phyloP scores from a whole-genome alignment of 1,284 basidiomycete genomes.

The Mycena sp. region DNA sequence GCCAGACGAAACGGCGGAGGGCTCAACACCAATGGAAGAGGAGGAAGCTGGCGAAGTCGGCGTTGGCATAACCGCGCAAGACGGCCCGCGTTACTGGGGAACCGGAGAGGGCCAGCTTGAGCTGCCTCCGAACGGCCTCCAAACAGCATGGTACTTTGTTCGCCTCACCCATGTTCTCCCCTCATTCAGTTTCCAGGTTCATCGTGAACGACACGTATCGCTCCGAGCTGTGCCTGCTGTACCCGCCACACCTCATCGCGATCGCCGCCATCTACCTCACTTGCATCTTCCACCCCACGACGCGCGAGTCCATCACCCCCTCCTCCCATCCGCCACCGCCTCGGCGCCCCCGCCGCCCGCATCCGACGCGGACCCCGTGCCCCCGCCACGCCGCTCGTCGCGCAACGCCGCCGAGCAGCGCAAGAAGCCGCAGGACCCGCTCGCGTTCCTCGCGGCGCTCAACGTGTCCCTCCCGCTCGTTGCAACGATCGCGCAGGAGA shows the following conservation, averaged over 20 bases:
- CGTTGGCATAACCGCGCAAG: slow-evolving; percentile 62
- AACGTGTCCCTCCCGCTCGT: slow-evolving; percentile 87
- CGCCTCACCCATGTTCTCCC: background rate
- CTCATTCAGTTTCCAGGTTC: slow-evolving; percentile 56
- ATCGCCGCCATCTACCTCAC: slow-evolving; percentile 91
- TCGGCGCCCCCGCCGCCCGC: slow-evolving; percentile 14
- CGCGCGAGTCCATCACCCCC: slow-evolving; percentile 52
- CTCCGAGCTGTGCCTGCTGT: slow-evolving; percentile 88
- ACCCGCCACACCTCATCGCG: slow-evolving; percentile 95
- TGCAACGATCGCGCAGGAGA: slow-evolving; percentile 91
- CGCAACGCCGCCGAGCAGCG: slow-evolving; percentile 27
- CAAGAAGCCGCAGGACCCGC: slow-evolving; percentile 70
- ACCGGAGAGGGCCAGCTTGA: slow-evolving; percentile 76
- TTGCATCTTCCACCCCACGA: slow-evolving; percentile 72
- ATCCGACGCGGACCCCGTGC: slow-evolving; percentile 2
- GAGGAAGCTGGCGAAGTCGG: slow-evolving; percentile 67
- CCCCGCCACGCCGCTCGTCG: slow-evolving; percentile 34
- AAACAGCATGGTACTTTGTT: slow-evolving; percentile 79
- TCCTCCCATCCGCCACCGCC: slow-evolving; percentile 31
- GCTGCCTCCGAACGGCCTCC: slow-evolving; percentile 72
- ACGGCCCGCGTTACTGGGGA: slow-evolving; percentile 78
- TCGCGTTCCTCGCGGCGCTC: slow-evolving; percentile 86
- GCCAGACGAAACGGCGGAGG: slow-evolving; percentile 35
- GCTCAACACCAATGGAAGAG: slow-evolving; percentile 35
- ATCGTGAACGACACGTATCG: slow-evolving; percentile 97